Conservation (phyloP, 257 asterid species). For the Nicotiana paniculata region DNA sequence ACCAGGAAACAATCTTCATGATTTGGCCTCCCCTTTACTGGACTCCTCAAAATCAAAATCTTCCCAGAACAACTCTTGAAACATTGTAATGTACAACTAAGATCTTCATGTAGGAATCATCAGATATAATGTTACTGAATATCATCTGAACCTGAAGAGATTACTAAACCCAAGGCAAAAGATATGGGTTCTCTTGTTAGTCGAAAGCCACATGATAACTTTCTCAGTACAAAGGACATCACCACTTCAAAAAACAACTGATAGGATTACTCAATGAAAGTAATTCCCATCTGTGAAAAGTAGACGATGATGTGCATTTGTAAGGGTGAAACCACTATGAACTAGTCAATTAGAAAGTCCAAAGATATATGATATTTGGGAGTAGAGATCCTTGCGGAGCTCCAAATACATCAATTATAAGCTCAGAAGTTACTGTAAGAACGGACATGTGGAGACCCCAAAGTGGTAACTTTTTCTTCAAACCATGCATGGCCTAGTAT, state of each 20-base stretch:
- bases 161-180: constrained; percentile 13
- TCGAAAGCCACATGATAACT: not conserved
- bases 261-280: not conserved
- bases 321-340: not conserved
- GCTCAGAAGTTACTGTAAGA: not conserved
- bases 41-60: constrained; percentile 42
- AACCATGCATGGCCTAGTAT: not conserved
- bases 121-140: constrained; percentile 12
- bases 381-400: not conserved
- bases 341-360: not conserved
- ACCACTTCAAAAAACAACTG: not conserved
- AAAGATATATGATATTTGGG: not conserved
- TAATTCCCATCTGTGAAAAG: not conserved
- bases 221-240: not conserved
- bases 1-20: constrained; percentile 38
- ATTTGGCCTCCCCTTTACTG: constrained; percentile 39
- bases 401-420: not conserved
- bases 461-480: not conserved
- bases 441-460: not conserved
- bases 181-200: not conserved
- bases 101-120: constrained; percentile 22
- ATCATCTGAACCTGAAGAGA: constrained; percentile 15
- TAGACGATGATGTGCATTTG: not conserved
- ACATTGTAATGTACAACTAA: constrained; percentile 25
- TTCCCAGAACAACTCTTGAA: constrained; percentile 27